Percentiles rank a stretch among this genome's conserved stretches.
phyloP scores from a whole-genome alignment of 768 basidiomycete species.

The Calvatia gigantea region DNA sequence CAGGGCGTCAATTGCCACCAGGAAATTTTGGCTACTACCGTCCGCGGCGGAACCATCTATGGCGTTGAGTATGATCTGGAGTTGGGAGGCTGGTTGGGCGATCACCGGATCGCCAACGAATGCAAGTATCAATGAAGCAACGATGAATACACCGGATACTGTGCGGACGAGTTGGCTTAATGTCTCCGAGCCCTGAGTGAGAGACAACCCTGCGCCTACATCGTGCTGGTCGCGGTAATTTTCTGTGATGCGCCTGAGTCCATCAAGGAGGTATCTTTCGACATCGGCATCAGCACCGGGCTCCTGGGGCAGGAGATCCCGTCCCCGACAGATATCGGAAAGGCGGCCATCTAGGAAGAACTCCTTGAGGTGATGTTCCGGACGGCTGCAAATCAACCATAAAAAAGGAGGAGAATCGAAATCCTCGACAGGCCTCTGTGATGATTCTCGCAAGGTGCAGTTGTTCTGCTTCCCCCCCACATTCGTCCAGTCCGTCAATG shows the following conservation, averaged over 20 bases:
- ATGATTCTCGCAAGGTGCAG: slow-evolving; percentile 4
- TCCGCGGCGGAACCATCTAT: neutral
- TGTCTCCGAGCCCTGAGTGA: neutral
- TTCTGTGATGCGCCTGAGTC: neutral
- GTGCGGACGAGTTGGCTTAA: slow-evolving; percentile 5
- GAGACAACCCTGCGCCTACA: neutral
- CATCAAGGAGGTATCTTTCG: neutral
- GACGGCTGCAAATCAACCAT: slow-evolving; percentile 1
- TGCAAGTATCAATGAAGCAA: slow-evolving; percentile 7
- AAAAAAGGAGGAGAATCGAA: neutral
- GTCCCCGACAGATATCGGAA: neutral
- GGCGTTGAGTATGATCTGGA: neutral
- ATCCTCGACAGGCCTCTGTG: neutral
- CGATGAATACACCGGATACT: slow-evolving; percentile 13
- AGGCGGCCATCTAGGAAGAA: neutral
- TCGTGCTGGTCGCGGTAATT: slow-evolving; percentile 2
- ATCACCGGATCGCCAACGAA: slow-evolving; percentile 13
- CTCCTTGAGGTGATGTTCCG: neutral
- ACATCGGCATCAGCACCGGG: neutral
- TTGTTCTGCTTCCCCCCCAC: slow-evolving; percentile 8
- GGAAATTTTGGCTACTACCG: neutral
- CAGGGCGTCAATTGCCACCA: neutral
- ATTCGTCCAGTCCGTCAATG: slow-evolving; percentile 21
- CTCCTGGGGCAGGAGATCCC: neutral
- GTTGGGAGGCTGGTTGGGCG: neutral